Evolutionary conservation across 2,329 filamentous ascomycete species (phyloP), one percentile per base, ranked within the genome.

Genomic region (Thermoascus crustaceus): DNA sequence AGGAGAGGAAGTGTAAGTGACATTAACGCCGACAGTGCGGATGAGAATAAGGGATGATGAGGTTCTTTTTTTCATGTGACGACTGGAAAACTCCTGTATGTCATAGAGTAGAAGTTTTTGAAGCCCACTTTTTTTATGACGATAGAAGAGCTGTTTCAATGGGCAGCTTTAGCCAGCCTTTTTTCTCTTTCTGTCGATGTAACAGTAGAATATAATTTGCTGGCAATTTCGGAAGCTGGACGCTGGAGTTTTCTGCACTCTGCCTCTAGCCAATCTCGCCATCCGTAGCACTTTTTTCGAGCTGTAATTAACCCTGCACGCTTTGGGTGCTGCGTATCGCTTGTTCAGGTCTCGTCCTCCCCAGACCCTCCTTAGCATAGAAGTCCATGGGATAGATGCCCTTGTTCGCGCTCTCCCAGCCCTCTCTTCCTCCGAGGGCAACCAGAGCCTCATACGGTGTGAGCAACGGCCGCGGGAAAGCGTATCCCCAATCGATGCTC

Each of bases 401-500:
- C 26, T 61, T 57, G 31, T 71, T 72, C 9, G 55, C 61, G 38
- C 68, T 71, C 10, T 70, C 79, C 85, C 78, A 94, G 31, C 83
- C 83, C 47, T 91, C 75, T 45, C 74, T 76, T 42, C 79, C 79
- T 3, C 83, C 87, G 31, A 98, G 64, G n/a, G 86, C 85, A 21
- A 98, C 80, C 40, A 96, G 72, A 5, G 91, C 91, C 66, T 98
- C 91, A 50, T 98, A 95, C 2, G 91, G 89, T 34, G 89, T 96
- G 54, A 98, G 62, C 39, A 98, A 59, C 31, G 91, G 91, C 30
- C 85, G 68, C 1, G 86, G 76, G 55, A 98, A 98, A 1, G 91
- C 91, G 65, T 96, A 96, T 0, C 91, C 91, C 91, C 91, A 98
- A 64, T 98, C 91, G 48, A 98, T 98, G 60, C 89, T 96, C 57